Evolutionary conservation across 169 alveolate species (phyloP).

Genomic region (Plasmodium falciparum): DNA sequence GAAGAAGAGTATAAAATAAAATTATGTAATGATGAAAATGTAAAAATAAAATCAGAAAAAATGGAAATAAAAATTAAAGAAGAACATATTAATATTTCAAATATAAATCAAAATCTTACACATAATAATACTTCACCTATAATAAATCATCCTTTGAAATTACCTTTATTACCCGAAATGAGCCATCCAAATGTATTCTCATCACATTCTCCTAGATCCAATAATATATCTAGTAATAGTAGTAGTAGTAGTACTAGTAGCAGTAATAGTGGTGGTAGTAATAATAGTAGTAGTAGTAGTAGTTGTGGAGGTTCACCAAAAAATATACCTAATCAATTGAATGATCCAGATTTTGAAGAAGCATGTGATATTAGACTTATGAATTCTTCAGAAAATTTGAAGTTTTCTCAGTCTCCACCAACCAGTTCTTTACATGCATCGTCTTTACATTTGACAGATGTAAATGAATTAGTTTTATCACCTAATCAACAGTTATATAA

Average conservation of each 20-base stretch:
- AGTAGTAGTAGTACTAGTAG: slow-evolving; percentile 16
- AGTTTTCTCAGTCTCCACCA: slow-evolving; percentile 74
- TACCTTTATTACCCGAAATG: slow-evolving; percentile 59
- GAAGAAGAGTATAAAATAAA: background rate
- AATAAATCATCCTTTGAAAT: slow-evolving; percentile 42
- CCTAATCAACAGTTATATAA: slow-evolving; percentile 68
- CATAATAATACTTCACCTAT: slow-evolving; percentile 5
- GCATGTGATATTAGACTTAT: slow-evolving; percentile 73
- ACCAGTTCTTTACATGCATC: slow-evolving; percentile 76
- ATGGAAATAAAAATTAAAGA: slow-evolving; percentile 1
- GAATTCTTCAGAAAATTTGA: slow-evolving; percentile 68
- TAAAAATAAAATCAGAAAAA: slow-evolving; percentile 5
- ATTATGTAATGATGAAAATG: background rate
- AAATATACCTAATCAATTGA: slow-evolving; percentile 18
- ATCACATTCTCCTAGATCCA: slow-evolving; percentile 39
- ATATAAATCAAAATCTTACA: slow-evolving; percentile 25
- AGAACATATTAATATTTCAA: slow-evolving; percentile 4
- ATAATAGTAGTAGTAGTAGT: background rate
- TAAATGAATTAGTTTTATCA: slow-evolving; percentile 68
- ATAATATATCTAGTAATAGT: background rate
- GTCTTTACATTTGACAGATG: slow-evolving; percentile 64
- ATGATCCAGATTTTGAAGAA: slow-evolving; percentile 76
- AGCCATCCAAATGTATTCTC: slow-evolving; percentile 47
- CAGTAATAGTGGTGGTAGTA: slow-evolving; percentile 8
- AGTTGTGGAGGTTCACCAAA: slow-evolving; percentile 9